A percentile compares a stretch with the other conserved stretches of the same genome.
Conservation (phyloP, 805 yeast genomes). For the Yamadazyma tumulicola region DNA sequence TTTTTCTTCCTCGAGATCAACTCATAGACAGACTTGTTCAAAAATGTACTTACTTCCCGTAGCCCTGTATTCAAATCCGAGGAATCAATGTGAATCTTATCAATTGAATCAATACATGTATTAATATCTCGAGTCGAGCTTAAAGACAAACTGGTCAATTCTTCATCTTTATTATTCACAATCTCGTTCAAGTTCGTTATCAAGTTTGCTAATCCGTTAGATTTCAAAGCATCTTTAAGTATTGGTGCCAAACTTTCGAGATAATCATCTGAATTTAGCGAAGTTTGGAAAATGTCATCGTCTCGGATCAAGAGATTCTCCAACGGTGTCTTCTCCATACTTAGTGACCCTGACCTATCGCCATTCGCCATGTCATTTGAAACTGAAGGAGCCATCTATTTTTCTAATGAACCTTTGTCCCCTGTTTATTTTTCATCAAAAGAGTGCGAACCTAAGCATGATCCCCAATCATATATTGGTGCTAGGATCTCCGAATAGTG, state of each 20-base stretch:
- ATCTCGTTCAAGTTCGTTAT: constrained; percentile 53
- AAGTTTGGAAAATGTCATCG: constrained; percentile 42
- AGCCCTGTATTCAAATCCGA: constrained; percentile 54
- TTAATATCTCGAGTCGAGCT: constrained; percentile 55
- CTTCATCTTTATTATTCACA: constrained; percentile 58
- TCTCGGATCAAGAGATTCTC: constrained; percentile 38
- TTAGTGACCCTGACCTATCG: background rate
- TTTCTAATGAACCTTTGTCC: background rate
- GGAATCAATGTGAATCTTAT: constrained; percentile 57
- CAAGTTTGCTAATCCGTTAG: constrained; percentile 53
- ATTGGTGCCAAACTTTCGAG: constrained; percentile 78
- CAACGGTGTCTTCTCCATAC: constrained; percentile 26
- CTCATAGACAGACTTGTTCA: constrained; percentile 63
- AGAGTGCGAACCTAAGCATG: constrained; percentile 9
- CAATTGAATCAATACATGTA: constrained; percentile 59
- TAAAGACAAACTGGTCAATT: constrained; percentile 60
- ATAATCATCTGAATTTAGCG: constrained; percentile 61
- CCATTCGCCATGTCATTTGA: background rate
- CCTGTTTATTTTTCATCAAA: background rate
- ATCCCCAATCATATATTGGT: constrained; percentile 41
- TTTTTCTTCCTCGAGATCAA: constrained; percentile 60
- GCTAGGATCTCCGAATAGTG: constrained; percentile 42
- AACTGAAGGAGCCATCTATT: constrained; percentile 11
- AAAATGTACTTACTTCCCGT: constrained; percentile 49
- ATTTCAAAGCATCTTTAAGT: constrained; percentile 57